Conservation (phyloP, 2,329 filamentous ascomycete species). For the Diplocarpon mali region DNA sequence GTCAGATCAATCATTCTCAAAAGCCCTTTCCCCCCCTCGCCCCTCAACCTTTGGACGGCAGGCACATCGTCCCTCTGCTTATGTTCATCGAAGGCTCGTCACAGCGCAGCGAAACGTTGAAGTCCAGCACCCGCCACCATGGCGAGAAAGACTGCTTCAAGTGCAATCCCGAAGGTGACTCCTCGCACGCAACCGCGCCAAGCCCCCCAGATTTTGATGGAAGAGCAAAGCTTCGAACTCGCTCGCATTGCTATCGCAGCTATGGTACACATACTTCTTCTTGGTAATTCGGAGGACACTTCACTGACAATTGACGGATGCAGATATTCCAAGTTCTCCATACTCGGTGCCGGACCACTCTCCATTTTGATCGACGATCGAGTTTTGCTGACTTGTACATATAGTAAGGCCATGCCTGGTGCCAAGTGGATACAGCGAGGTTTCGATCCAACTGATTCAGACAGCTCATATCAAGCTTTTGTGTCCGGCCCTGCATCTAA, state of each 20-base stretch:
- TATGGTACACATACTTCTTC: neutral
- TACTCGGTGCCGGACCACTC: neutral
- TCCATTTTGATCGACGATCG: neutral
- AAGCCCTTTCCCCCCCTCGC: too few species aligned
- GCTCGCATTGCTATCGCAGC: neutral
- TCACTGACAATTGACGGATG: neutral
- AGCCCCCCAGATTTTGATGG: neutral
- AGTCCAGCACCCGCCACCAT: too few species aligned
- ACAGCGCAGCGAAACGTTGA: too few species aligned
- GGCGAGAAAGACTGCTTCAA: too few species aligned
- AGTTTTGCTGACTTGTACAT: neutral
- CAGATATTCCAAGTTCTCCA: neutral
- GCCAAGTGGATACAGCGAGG: neutral
- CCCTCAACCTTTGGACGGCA: too few species aligned
- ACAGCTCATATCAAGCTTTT: constrained; percentile 1
- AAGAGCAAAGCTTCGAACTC: neutral
- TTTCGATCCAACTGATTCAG: neutral
- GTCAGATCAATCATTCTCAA: too few species aligned
- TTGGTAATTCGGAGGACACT: neutral
- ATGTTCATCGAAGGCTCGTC: too few species aligned
- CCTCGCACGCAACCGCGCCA: neutral
- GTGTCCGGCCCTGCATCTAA: neutral
- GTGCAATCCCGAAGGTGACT: neutral
- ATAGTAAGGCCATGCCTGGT: neutral
- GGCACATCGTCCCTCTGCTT: too few species aligned